Conservation (phyloP, 2,329 filamentous ascomycete species). For the Xylaria sp. region DNA sequence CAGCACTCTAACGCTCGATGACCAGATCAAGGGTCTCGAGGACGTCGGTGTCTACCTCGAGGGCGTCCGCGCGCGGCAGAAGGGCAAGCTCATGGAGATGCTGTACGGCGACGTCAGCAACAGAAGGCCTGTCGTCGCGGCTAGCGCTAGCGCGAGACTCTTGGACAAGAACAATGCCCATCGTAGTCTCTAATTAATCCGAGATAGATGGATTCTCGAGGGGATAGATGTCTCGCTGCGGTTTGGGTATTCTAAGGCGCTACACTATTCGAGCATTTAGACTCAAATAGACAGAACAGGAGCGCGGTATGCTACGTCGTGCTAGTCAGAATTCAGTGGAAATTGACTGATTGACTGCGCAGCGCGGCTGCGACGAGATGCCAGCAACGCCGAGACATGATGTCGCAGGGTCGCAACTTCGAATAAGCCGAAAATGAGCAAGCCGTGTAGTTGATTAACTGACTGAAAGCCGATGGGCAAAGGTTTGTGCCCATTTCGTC, state of each 20-base stretch:
- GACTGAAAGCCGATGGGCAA: too few relatives aligned
- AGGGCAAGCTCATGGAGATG: constrained; percentile 81
- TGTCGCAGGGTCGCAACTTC: not conserved
- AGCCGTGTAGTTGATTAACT: too few relatives aligned
- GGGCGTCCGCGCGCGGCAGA: constrained; percentile 77
- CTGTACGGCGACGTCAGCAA: constrained; percentile 63
- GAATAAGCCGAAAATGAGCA: not conserved
- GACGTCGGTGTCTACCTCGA: constrained; percentile 81
- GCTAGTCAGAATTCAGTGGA: not conserved
- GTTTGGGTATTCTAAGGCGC: too few relatives aligned
- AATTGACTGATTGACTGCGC: not conserved
- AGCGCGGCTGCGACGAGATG: not conserved
- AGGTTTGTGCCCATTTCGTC: too few relatives aligned
- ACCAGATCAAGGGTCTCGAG: constrained; percentile 83
- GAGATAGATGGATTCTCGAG: too few relatives aligned
- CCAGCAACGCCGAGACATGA: not conserved
- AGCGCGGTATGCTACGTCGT: not conserved
- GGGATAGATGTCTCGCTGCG: not conserved
- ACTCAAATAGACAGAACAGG: not conserved
- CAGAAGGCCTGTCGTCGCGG: constrained; percentile 30
- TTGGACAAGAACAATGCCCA: constrained; percentile 12
- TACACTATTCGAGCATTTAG: not conserved
- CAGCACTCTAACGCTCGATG: constrained; percentile 76
- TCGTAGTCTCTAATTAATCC: not conserved
- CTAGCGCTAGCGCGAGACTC: constrained; percentile 27